Percentiles rank a stretch among this genome's conserved stretches.
These are phyloP conservation scores for Candida glucosophila DNA, from an alignment of 1,139 yeast genomes.

Conservation along the genomic window DNA sequence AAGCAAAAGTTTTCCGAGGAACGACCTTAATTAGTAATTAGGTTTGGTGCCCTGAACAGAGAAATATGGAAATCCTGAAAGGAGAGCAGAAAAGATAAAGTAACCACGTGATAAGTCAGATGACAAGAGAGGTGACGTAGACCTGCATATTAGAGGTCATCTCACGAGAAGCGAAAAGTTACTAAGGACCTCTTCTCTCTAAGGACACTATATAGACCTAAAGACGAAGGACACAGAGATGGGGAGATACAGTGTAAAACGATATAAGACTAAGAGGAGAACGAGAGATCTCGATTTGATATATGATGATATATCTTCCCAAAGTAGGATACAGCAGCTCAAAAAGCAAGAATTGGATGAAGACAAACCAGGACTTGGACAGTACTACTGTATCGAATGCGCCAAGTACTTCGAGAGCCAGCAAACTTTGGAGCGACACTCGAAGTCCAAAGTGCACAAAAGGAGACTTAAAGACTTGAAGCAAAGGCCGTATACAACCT, in stretches of 20 bases:
- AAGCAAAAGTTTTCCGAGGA: no score
- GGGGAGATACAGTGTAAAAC: slow-evolving; percentile 79
- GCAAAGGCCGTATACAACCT: slow-evolving; percentile 73
- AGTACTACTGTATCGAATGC: slow-evolving; percentile 89
- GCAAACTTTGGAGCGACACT: slow-evolving; percentile 62
- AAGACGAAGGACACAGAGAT: no score
- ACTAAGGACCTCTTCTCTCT: no score
- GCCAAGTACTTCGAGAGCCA: slow-evolving; percentile 86
- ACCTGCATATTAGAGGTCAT: no score
- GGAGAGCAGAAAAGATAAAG: no score
- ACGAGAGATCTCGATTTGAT: slow-evolving; percentile 81
- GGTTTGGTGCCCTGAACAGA: no score
- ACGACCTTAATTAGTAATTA: no score
- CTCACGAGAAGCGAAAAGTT: no score
- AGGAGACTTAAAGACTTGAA: slow-evolving; percentile 72
- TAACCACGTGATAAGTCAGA: no score
- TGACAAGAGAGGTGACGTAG: no score
- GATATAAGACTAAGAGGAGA: slow-evolving; percentile 75
- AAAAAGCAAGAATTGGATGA: slow-evolving; percentile 85
- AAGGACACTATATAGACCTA: no score
- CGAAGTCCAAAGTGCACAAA: slow-evolving; percentile 71
- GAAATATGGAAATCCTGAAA: no score
- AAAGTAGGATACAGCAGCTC: slow-evolving; percentile 52
- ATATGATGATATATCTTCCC: slow-evolving; percentile 60
- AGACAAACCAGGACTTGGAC: slow-evolving; percentile 88